Percentiles rank a stretch among this genome's conserved stretches.
Evolutionary conservation across 768 basidiomycete species (phyloP).

Genomic region (Boletus rubroflammeus): DNA sequence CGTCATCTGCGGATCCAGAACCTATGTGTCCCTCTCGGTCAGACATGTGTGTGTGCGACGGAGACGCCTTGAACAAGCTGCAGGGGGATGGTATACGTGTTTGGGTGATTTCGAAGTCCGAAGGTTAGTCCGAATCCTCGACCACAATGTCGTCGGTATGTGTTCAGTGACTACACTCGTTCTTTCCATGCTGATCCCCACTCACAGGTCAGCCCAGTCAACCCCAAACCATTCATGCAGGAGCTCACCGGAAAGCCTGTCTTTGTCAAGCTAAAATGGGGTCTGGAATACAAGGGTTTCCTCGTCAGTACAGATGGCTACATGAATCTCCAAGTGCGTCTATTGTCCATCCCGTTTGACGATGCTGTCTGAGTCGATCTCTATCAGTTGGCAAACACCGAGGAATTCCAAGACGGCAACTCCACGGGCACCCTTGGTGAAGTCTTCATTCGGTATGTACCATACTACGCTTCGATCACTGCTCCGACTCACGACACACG

Average conservation of each 20-base stretch:
- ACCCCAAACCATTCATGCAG: conserved; percentile 98
- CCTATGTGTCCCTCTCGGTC: conserved; percentile 79
- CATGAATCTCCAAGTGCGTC: conserved; percentile 93
- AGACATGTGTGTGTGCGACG: conserved; percentile 58
- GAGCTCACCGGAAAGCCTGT: conserved; percentile 97
- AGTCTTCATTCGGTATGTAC: conserved; percentile 89
- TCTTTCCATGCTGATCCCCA: conserved; percentile 7
- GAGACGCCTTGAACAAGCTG: conserved; percentile 1
- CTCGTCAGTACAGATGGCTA: conserved; percentile 98
- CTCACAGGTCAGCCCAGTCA: conserved; percentile 81
- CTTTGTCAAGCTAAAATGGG: conserved; percentile 96
- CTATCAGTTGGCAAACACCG: conserved; percentile 91
- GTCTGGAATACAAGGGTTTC: conserved; percentile 98
- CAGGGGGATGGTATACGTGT: background rate
- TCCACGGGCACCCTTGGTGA: conserved; percentile 97
- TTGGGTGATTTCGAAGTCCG: conserved; percentile 39
- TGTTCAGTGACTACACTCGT: background rate
- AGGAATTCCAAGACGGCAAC: conserved; percentile 95
- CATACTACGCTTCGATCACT: background rate
- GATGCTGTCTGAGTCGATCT: background rate
- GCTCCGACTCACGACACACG: conserved; percentile 11
- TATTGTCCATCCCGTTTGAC: background rate
- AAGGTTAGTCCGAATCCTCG: conserved; percentile 8
- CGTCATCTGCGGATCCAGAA: conserved; percentile 76
- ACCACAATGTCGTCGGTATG: conserved; percentile 20